Evolutionary conservation across 164 flowering plant genomes (phyloP).

Genomic region (Berberis thunbergii): DNA sequence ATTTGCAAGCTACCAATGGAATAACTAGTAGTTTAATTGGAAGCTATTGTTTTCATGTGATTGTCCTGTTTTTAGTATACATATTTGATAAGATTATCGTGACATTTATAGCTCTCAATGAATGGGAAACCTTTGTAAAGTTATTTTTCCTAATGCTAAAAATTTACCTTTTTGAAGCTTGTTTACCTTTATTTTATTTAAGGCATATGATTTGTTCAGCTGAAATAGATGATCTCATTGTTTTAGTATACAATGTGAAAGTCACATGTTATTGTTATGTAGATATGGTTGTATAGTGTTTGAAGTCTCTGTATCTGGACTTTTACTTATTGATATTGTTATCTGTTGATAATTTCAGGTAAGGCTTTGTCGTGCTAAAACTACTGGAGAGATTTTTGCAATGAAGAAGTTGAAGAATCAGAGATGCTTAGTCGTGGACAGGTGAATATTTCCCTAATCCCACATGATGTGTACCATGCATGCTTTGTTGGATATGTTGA

Average conservation of each 20-base stretch:
- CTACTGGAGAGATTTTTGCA: slow-evolving; percentile 71
- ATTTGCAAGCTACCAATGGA: too few species aligned
- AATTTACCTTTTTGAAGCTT: not conserved
- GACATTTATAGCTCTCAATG: not conserved
- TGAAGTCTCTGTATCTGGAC: not conserved
- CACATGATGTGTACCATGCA: not conserved
- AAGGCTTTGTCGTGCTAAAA: slow-evolving; percentile 72
- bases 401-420: slow-evolving; percentile 88
- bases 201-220: too few species aligned
- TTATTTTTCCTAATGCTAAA: not conserved
- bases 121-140: not conserved
- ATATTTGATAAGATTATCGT: not conserved
- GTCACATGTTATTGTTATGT: not conserved
- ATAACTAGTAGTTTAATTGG: too few species aligned
- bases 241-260: too few species aligned
- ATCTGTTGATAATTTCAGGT: slow-evolving; percentile 37
- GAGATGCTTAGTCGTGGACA: slow-evolving; percentile 97
- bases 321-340: not conserved
- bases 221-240: too few species aligned
- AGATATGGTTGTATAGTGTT: not conserved
- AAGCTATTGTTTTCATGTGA: too few species aligned
- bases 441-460: slow-evolving; percentile 27
- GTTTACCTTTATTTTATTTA: too few species aligned
- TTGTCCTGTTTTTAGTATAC: too few species aligned
- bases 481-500: not conserved